phyloP scores from a whole-genome alignment of 371 early-diverging fungal species.

The Mucor velutinosus region DNA sequence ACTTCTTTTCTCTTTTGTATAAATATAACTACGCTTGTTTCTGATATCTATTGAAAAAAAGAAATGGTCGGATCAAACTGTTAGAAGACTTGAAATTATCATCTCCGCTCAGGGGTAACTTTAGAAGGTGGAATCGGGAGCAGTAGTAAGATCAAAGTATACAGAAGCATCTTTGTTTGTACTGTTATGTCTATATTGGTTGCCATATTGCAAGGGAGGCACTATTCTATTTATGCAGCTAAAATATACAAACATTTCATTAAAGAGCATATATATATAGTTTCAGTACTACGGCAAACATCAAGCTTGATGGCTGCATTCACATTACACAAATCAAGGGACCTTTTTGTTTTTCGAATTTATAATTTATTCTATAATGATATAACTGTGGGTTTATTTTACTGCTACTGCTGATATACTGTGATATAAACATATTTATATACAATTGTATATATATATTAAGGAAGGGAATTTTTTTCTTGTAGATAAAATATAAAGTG shows the following conservation, averaged over 20 bases:
- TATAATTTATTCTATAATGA: background rate
- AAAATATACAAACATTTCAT: background rate
- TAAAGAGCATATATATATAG: background rate
- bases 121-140: too few relatives aligned
- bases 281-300: background rate
- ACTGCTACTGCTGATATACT: background rate
- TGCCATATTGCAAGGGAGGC: too few relatives aligned
- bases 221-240: background rate
- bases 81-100: too few relatives aligned
- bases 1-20: background rate
- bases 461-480: background rate
- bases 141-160: too few relatives aligned
- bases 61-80: too few relatives aligned
- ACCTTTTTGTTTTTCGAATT: background rate
- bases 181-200: background rate
- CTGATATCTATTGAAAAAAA: too few relatives aligned
- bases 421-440: constrained; percentile 1
- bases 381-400: background rate
- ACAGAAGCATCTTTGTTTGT: background rate
- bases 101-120: too few relatives aligned
- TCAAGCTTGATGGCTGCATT: background rate
- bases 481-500: background rate
- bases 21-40: too few relatives aligned
- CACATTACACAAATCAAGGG: background rate
- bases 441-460: background rate